phyloP scores from a whole-genome alignment of 257 asterid species.

The Solanum dulcamara region DNA sequence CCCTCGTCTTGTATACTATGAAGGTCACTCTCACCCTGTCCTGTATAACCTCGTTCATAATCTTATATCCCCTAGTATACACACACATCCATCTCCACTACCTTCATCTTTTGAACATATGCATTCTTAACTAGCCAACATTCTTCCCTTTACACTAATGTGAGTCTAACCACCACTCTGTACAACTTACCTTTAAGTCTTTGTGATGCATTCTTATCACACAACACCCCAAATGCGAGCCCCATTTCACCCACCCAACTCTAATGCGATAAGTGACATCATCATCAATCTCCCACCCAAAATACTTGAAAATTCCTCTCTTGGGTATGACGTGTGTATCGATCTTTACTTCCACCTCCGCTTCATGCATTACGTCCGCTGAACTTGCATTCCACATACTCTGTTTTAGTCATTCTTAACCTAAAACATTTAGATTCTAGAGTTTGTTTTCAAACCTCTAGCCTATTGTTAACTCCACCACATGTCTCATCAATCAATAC shows the following conservation, averaged over 20 bases:
- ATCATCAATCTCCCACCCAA: not conserved
- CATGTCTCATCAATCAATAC: not conserved
- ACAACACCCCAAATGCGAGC: not conserved
- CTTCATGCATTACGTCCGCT: not conserved
- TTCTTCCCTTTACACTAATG: not conserved
- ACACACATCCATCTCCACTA: not conserved
- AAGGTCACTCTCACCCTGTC: not conserved
- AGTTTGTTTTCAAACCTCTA: not conserved
- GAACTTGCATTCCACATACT: not conserved
- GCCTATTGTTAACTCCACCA: not conserved
- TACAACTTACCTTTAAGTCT: not conserved
- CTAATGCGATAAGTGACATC: not conserved
- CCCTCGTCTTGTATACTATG: not conserved
- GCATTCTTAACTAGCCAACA: not conserved
- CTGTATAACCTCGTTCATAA: not conserved
- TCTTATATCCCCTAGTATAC: not conserved
- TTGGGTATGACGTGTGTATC: not conserved
- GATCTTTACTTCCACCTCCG: not conserved
- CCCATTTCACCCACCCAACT: not conserved
- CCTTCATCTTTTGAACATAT: not conserved
- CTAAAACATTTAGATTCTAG: not conserved
- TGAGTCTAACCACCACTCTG: not conserved
- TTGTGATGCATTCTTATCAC: not conserved
- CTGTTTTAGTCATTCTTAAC: not conserved
- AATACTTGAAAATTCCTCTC: not conserved